Percentiles rank a stretch among this genome's conserved stretches.
Evolutionary conservation across 2,329 filamentous ascomycete species (phyloP).

Genomic region (Aspergillus carbonarius): DNA sequence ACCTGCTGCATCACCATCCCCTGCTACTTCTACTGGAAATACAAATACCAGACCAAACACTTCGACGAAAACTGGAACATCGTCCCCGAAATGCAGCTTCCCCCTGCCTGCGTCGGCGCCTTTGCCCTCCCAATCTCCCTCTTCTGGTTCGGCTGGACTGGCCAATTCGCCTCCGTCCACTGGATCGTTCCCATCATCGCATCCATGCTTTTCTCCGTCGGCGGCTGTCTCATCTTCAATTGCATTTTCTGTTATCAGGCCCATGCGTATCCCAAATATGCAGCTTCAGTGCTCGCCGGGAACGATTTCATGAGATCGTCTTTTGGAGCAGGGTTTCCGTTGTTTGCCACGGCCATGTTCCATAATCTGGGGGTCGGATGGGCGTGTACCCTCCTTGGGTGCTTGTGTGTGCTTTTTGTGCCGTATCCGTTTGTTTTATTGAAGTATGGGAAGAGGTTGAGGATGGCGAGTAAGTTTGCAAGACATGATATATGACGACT

Average conservation of each 20-base stretch:
- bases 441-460: constrained; percentile 14
- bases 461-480: constrained; percentile 23
- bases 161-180: constrained; percentile 54
- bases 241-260: constrained; percentile 73
- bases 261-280: constrained; percentile 67
- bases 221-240: constrained; percentile 70
- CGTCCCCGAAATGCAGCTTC: constrained; percentile 49
- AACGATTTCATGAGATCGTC: constrained; percentile 72
- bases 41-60: constrained; percentile 15
- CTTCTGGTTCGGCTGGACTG: constrained; percentile 67
- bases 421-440: constrained; percentile 42
- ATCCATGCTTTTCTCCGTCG: constrained; percentile 63
- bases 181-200: constrained; percentile 69
- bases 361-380: constrained; percentile 31
- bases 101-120: constrained; percentile 61
- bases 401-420: constrained; percentile 30
- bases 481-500: constrained; percentile 21
- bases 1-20: constrained; percentile 38
- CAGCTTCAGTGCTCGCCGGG: constrained; percentile 69
- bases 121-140: constrained; percentile 64
- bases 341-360: constrained; percentile 37
- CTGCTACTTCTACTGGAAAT: constrained; percentile 38
- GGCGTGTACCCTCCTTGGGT: constrained; percentile 31
- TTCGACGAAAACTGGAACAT: constrained; percentile 23
- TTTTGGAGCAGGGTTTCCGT: constrained; percentile 28